Evolutionary conservation across 805 yeast species (phyloP).

Genomic region (Isabelozyma pseudorhagii): DNA sequence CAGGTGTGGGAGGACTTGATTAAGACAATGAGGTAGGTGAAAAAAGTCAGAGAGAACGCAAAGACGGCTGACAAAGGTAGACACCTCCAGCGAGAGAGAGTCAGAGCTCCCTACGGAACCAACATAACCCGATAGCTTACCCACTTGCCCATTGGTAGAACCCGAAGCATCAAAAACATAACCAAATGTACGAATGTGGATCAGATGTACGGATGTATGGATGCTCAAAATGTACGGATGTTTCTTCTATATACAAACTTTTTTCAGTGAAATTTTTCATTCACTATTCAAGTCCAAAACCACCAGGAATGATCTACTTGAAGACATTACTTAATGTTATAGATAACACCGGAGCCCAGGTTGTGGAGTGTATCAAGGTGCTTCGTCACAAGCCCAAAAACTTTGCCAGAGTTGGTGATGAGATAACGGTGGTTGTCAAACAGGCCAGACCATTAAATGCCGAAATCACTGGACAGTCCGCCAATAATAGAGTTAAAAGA

Average conservation of each 20-base stretch:
- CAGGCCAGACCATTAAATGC: conserved; percentile 78
- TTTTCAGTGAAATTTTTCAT: not conserved
- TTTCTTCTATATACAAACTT: not conserved
- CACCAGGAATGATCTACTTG: conserved; percentile 70
- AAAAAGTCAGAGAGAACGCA: too few relatives aligned
- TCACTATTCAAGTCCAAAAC: not conserved
- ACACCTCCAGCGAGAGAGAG: too few relatives aligned
- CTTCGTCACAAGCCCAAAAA: conserved; percentile 82
- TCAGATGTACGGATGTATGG: not conserved
- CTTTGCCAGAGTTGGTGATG: conserved; percentile 85
- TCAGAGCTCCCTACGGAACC: too few relatives aligned
- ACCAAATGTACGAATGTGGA: too few relatives aligned
- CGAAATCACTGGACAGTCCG: conserved; percentile 69
- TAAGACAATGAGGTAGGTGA: too few relatives aligned
- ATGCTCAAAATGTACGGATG: not conserved
- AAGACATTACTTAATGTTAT: conserved; percentile 86
- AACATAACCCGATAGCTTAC: too few relatives aligned
- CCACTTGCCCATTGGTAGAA: too few relatives aligned
- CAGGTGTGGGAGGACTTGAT: too few relatives aligned
- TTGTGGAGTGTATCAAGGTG: conserved; percentile 95
- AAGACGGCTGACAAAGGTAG: too few relatives aligned
- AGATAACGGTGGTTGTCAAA: conserved; percentile 90
- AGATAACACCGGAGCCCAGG: conserved; percentile 92
- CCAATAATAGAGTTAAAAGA: conserved; percentile 80
- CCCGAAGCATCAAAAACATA: too few relatives aligned